A percentile compares a stretch with the other conserved stretches of the same genome.
phyloP scores from a whole-genome alignment of 805 yeast species.

The Yarrowia divulgata region DNA sequence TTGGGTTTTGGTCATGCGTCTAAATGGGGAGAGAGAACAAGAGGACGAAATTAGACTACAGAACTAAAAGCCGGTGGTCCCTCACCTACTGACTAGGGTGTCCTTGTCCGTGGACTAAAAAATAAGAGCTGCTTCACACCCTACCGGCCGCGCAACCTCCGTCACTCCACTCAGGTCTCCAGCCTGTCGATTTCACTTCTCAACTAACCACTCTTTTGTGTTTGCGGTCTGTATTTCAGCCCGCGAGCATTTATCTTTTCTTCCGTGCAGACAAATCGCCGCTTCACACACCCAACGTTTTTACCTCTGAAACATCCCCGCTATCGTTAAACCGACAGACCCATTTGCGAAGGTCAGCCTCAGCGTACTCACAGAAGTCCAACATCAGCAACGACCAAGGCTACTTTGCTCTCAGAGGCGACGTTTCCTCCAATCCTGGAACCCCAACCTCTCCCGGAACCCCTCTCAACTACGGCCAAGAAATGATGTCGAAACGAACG shows the following conservation, averaged over 20 bases:
- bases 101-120: conserved; percentile 10
- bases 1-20: conserved; percentile 15
- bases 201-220: conserved; percentile 35
- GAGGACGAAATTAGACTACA: conserved; percentile 26
- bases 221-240: conserved; percentile 24
- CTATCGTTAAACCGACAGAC: conserved; percentile 31
- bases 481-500: conserved; percentile 25
- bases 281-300: conserved; percentile 25
- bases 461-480: conserved; percentile 31
- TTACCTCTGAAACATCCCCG: conserved; percentile 30
- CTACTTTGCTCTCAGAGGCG: conserved; percentile 20
- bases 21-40: conserved; percentile 24
- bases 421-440: conserved; percentile 19
- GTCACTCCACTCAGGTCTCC: not conserved
- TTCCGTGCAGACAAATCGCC: conserved; percentile 25
- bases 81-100: conserved; percentile 24
- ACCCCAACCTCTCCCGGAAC: conserved; percentile 23
- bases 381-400: conserved; percentile 18
- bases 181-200: not conserved
- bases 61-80: conserved; percentile 22
- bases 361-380: conserved; percentile 14
- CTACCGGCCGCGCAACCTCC: conserved; percentile 9
- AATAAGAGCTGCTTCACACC: conserved; percentile 10
- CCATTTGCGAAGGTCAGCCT: conserved; percentile 18
- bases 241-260: conserved; percentile 20